These are phyloP conservation scores for Cucumis variabilis DNA, from an alignment of 331 rosid species.

Conservation along the genomic window DNA sequence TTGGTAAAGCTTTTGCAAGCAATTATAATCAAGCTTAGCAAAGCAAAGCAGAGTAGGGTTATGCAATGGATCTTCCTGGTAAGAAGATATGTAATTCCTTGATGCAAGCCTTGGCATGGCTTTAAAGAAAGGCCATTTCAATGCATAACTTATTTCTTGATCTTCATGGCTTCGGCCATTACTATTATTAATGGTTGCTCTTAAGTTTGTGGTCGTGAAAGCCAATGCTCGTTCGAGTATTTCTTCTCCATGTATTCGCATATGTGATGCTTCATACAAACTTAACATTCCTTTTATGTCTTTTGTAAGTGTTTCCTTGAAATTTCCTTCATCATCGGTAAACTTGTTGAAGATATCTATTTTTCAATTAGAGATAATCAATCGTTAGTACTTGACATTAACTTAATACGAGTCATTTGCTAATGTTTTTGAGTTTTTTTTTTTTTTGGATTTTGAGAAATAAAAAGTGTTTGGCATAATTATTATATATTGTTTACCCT, in stretches of 20 bases:
- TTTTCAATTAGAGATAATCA: not conserved
- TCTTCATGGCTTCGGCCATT: not conserved
- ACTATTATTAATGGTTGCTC: not conserved
- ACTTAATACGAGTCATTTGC: too few relatives aligned
- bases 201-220: not conserved
- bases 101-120: constrained; percentile 11
- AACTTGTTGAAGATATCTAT: not conserved
- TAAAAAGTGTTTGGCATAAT: too few relatives aligned
- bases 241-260: not conserved
- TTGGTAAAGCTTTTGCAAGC: constrained; percentile 1
- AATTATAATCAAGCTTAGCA: not conserved
- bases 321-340: not conserved
- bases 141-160: not conserved
- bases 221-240: not conserved
- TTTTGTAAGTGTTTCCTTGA: not conserved
- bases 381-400: too few relatives aligned
- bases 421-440: too few relatives aligned
- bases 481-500: too few relatives aligned
- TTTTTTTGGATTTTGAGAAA: too few relatives aligned
- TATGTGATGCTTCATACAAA: not conserved
- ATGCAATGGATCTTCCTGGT: not conserved
- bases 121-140: constrained; percentile 1
- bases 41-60: not conserved
- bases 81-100: not conserved
- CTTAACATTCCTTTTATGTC: not conserved